Conservation (phyloP, 305 asterid genomes). For the Andrographis paniculata region DNA sequence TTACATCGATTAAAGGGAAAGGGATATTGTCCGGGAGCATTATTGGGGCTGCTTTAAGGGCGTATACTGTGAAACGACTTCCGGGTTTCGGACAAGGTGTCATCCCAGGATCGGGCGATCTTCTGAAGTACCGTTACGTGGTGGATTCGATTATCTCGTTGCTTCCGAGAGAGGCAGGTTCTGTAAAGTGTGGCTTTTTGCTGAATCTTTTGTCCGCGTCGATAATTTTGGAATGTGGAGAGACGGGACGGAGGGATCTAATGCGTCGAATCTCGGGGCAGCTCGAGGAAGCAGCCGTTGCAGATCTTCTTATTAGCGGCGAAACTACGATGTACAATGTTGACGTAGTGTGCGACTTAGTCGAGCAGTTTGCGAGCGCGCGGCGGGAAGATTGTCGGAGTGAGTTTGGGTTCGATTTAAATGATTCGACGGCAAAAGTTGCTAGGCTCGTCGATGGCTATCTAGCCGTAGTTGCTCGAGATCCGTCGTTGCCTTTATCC, state of each 20-base stretch:
- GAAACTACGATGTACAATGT: slow-evolving; percentile 38
- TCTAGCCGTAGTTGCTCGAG: slow-evolving; percentile 69
- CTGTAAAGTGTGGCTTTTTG: slow-evolving; percentile 50
- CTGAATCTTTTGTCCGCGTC: slow-evolving; percentile 57
- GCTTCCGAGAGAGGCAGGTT: slow-evolving; percentile 45
- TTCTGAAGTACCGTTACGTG: slow-evolving; percentile 37
- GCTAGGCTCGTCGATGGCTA: slow-evolving; percentile 61
- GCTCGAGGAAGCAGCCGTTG: slow-evolving; percentile 57
- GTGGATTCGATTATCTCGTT: slow-evolving; percentile 45
- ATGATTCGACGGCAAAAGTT: slow-evolving; percentile 50
- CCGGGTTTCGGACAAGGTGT: slow-evolving; percentile 56
- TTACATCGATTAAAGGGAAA: slow-evolving; percentile 47
- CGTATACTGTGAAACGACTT: slow-evolving; percentile 45
- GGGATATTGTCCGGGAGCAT: slow-evolving; percentile 40
- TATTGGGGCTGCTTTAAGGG: slow-evolving; percentile 60
- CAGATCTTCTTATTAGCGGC: slow-evolving; percentile 55
- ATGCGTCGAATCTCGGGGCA: slow-evolving; percentile 48
- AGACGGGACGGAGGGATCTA: slow-evolving; percentile 35
- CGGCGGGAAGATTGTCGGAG: slow-evolving; percentile 25
- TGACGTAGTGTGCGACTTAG: slow-evolving; percentile 47
- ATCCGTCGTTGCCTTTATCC: slow-evolving; percentile 36
- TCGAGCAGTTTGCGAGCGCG: slow-evolving; percentile 53
- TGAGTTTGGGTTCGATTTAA: slow-evolving; percentile 28
- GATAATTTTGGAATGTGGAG: slow-evolving; percentile 46
- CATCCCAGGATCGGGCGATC: slow-evolving; percentile 34